Conservation (phyloP, 129 eudicot species). For the Chrysanthemum seticuspe region DNA sequence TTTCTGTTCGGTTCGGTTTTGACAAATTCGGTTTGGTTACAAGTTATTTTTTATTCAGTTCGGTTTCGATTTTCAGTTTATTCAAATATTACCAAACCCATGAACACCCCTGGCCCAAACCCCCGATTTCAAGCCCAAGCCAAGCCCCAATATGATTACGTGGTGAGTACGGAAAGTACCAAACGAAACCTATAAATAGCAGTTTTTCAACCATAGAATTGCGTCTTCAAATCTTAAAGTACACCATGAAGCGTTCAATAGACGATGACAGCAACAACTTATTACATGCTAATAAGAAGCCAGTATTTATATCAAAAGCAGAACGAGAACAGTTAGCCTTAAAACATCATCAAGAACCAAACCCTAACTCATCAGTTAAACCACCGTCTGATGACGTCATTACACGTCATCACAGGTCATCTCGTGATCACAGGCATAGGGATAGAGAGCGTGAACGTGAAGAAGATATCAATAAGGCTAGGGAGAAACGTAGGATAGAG, state of each 20-base stretch:
- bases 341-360: slow-evolving; percentile 41
- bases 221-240: too few species aligned
- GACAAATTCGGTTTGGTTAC: too few species aligned
- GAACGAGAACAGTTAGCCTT: slow-evolving; percentile 57
- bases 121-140: too few species aligned
- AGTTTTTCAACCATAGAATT: too few species aligned
- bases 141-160: not conserved
- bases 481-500: slow-evolving; percentile 41
- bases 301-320: slow-evolving; percentile 52
- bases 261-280: slow-evolving; percentile 32
- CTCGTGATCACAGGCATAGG: slow-evolving; percentile 34
- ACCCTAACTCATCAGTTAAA: slow-evolving; percentile 29
- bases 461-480: slow-evolving; percentile 37
- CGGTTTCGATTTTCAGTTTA: too few species aligned
- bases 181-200: too few species aligned
- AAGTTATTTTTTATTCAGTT: too few species aligned
- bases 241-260: slow-evolving; percentile 29
- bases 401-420: slow-evolving; percentile 25
- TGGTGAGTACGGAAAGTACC: too few species aligned
- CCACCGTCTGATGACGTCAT: slow-evolving; percentile 30
- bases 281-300: slow-evolving; percentile 36
- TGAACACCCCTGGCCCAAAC: too few species aligned
- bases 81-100: too few species aligned
- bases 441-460: slow-evolving; percentile 48
- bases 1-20: too few species aligned